Conservation (phyloP, 495 filamentous ascomycete genomes). For the Recurvomyces mirabilis region DNA sequence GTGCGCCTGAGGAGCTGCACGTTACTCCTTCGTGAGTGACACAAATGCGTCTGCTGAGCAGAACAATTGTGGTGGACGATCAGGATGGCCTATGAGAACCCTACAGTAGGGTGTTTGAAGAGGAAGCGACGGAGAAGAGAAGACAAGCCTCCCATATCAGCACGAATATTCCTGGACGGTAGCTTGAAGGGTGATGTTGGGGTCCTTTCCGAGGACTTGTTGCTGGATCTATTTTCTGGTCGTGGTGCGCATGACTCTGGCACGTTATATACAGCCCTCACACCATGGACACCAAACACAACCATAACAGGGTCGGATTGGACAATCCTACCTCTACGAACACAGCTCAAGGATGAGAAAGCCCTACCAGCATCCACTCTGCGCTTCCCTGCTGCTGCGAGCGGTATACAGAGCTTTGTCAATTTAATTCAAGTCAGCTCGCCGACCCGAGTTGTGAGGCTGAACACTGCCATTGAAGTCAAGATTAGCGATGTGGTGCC, state of each 20-base stretch:
- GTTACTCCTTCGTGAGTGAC: too few relatives aligned
- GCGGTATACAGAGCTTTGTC: conserved; percentile 67
- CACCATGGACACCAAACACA: conserved; percentile 61
- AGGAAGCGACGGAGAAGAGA: conserved; percentile 42
- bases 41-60: too few relatives aligned
- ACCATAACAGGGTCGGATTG: conserved; percentile 52
- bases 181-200: conserved; percentile 81
- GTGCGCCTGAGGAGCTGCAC: too few relatives aligned
- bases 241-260: conserved; percentile 14
- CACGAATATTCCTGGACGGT: conserved; percentile 60
- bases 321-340: conserved; percentile 72
- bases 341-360: conserved; percentile 28
- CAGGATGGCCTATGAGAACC: conserved; percentile 12
- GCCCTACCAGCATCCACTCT: conserved; percentile 61
- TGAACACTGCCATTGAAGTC: conserved; percentile 53
- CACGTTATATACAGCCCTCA: conserved; percentile 55
- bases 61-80: too few relatives aligned
- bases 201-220: conserved; percentile 76
- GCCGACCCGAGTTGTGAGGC: conserved; percentile 47
- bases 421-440: conserved; percentile 46
- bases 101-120: conserved; percentile 15
- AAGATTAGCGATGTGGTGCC: conserved; percentile 70
- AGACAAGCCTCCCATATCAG: conserved; percentile 46
- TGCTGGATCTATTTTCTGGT: conserved; percentile 65
- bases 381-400: conserved; percentile 68